phyloP scores from a whole-genome alignment of 2,329 filamentous ascomycete genomes.

The Stemphylium beticola region DNA sequence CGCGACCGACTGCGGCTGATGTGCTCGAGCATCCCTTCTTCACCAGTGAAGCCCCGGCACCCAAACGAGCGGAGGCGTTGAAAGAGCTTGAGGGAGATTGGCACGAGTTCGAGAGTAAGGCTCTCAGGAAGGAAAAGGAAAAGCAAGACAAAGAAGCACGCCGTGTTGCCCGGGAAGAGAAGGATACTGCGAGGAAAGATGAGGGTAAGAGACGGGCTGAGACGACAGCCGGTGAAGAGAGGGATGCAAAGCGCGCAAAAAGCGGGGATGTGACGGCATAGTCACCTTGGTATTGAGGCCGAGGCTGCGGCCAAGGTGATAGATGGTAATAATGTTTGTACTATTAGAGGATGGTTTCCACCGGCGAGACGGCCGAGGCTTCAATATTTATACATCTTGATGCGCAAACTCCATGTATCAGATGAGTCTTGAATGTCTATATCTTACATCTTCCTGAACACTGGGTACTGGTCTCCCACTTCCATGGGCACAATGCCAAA shows the following conservation, averaged over 20 bases:
- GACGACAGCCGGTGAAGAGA: constrained; percentile 34
- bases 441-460: constrained; percentile 37
- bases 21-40: constrained; percentile 91
- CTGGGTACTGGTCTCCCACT: constrained; percentile 44
- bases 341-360: neutral
- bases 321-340: constrained; percentile 3
- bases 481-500: constrained; percentile 47
- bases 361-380: too few relatives aligned
- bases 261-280: constrained; percentile 28
- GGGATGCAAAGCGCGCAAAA: constrained; percentile 43
- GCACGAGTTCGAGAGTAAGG: constrained; percentile 99
- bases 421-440: too few relatives aligned
- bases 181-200: constrained; percentile 33
- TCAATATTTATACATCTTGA: neutral
- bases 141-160: constrained; percentile 65
- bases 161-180: constrained; percentile 39
- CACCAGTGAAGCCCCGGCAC: constrained; percentile 75
- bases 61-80: constrained; percentile 82
- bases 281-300: neutral
- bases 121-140: constrained; percentile 87
- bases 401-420: neutral
- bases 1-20: constrained; percentile 81
- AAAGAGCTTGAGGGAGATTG: constrained; percentile 87
- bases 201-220: constrained; percentile 45
- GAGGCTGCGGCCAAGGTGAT: neutral